Percentiles rank a stretch among this genome's conserved stretches.
These are phyloP conservation scores for Aspergillus wentii DNA, from an alignment of 495 filamentous ascomycete species.

Conservation along the genomic window DNA sequence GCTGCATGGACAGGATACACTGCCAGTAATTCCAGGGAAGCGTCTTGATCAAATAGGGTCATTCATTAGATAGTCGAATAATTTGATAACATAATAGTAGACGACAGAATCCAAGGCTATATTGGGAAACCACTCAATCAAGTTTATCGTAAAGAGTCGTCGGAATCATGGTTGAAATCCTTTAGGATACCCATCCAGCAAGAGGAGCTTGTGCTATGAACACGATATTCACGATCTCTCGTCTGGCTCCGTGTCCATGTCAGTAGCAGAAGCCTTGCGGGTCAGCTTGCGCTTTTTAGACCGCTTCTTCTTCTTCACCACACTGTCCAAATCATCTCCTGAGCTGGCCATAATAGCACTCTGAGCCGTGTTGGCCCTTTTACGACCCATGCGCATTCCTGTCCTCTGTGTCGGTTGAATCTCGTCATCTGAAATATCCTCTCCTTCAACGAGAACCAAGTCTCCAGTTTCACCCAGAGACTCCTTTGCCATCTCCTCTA, in stretches of 20 bases:
- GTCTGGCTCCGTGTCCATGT: constrained; percentile 23
- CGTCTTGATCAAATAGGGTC: too few species aligned
- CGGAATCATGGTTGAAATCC: too few species aligned
- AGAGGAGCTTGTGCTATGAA: too few species aligned
- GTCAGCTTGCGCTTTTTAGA: constrained; percentile 23
- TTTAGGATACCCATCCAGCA: too few species aligned
- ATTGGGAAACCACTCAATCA: too few species aligned
- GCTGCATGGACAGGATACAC: too few species aligned
- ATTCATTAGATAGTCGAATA: too few species aligned
- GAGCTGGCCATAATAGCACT: constrained; percentile 14
- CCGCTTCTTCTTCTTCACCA: constrained; percentile 16
- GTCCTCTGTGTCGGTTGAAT: constrained; percentile 5
- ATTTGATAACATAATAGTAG: too few species aligned
- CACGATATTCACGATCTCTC: constrained; percentile 4
- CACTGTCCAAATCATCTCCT: constrained; percentile 17
- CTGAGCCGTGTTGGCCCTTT: constrained; percentile 15
- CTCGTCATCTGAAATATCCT: constrained; percentile 27
- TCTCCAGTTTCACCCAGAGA: constrained; percentile 67
- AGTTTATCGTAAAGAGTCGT: too few species aligned
- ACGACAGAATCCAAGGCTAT: too few species aligned
- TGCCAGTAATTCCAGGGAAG: too few species aligned
- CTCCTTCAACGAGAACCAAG: constrained; percentile 67
- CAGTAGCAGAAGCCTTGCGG: constrained; percentile 16
- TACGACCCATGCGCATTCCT: constrained; percentile 10
- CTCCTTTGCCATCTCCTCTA: constrained; percentile 69